Conservation (phyloP, 1,284 basidiomycete genomes). For the Trametes pubescens region DNA sequence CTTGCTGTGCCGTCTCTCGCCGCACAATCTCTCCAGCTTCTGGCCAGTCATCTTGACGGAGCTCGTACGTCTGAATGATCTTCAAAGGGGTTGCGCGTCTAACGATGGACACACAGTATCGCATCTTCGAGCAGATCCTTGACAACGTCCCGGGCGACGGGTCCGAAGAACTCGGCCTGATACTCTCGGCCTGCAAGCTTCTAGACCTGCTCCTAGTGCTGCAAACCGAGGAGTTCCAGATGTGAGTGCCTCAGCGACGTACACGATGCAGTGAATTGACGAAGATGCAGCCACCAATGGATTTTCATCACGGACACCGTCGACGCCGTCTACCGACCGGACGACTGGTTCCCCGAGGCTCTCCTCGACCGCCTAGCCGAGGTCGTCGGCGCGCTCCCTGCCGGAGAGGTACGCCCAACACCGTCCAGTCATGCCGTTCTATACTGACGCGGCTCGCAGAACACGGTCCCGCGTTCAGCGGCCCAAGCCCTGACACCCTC, state of each 20-base stretch:
- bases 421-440: no score
- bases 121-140: constrained; percentile 76
- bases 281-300: constrained; percentile 88
- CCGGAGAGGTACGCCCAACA: constrained; percentile 45
- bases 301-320: constrained; percentile 98
- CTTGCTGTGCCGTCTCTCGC: constrained; percentile 89
- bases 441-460: constrained; percentile 15
- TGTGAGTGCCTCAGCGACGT: constrained; percentile 59
- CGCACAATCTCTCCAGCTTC: constrained; percentile 93
- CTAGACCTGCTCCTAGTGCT: constrained; percentile 91
- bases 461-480: constrained; percentile 23
- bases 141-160: constrained; percentile 73
- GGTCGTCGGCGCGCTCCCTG: constrained; percentile 71
- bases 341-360: constrained; percentile 85
- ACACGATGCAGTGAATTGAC: constrained; percentile 4
- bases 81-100: background rate
- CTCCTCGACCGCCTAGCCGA: constrained; percentile 94
- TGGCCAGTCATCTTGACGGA: constrained; percentile 98
- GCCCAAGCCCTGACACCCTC: constrained; percentile 35
- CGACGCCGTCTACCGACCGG: constrained; percentile 90
- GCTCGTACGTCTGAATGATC: constrained; percentile 60
- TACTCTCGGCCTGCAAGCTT: constrained; percentile 93
- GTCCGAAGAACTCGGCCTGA: constrained; percentile 83
- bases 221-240: constrained; percentile 98
- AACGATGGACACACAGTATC: constrained; percentile 56